Evolutionary conservation across 2,329 filamentous ascomycete genomes (phyloP), one percentile per base, ranked within the genome.

Genomic region (Colletotrichum viniferum): DNA sequence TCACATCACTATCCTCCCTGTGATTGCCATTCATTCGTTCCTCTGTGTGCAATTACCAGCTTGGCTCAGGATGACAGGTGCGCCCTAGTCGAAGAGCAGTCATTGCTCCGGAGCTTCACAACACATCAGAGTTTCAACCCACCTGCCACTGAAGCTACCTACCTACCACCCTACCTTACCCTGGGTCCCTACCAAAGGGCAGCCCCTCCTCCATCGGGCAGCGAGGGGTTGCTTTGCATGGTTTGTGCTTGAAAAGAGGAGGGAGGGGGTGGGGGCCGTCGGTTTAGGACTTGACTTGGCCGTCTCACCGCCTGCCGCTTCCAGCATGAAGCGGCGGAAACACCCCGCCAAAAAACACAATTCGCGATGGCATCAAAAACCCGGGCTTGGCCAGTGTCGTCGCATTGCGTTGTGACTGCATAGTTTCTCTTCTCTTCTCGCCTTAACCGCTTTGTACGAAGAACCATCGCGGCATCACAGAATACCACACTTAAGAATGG

Each of bases 321-420:
- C n/a, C n/a, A 6, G 34, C 2, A 26, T 14, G 14, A 10, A 43
- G 28, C 14, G 36, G 43, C 65, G 38, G 30, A 38, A 60, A 65
- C 60, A 74, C 71, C 68, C 71, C 71, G 68, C 71, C 68, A 68
- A 73, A 72, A 61, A 61, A 73, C 38, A 67, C 38, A 38, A 34
- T 64, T 60, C 67, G 60, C 71, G 72, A 71, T 74, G 60, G 72
- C 68, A 74, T 74, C 67, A 16, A 66, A 74, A 32, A 43, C n/a
- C 18, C 26, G 60, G 71, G 36, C n/a, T 36, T 34, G 18, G 7
- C 6, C 13, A 43, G 36, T 3, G 13, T 2, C 21, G 58, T n/a
- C 7, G 13, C n/a, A 14, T 69, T 28, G 32, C 32, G n/a, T 36
- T 2, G 13, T 62, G 18, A 60, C 7, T 6, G 14, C 26, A 26